Evolutionary conservation across 2,329 filamentous ascomycete genomes (phyloP), one percentile per base, ranked within the genome.

Genomic region (Diplodia intermedia): DNA sequence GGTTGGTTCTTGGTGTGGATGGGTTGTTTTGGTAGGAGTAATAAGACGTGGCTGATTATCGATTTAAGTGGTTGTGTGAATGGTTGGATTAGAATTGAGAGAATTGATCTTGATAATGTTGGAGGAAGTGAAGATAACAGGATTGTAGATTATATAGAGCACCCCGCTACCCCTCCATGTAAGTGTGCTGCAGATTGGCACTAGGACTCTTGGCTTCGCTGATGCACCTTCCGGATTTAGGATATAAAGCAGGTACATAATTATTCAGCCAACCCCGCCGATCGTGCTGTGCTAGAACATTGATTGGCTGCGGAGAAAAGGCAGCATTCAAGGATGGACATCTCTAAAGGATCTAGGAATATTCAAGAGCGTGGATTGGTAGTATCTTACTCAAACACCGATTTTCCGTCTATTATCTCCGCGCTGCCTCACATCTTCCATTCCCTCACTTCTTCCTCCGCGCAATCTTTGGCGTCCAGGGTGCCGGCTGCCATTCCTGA

Each of bases 401-500:
- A n/a, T 11, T 43, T 26, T 15, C 29, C 60, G 31, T 52, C 60
- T 52, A 52, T 52, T 52, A 52, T 49, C 60, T 63, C 60, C 60
- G 47, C 47, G 11, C 14, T 36, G 15, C 31, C 31, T 29, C 43
- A 63, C 47, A n/a, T 18, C n/a, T 23, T 40, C 33, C 20, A 5
- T 40, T 57, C 29, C 38, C 7, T 20, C 12, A 7, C 11, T 15
- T 52, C 20, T 23, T 67, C 40, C 78, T 77, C 68, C 73, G 75
- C 55, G 77, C 75, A 20, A 77, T 77, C 15, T 75, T 77, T 36
- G 82, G 83, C 20, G 78, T 77, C 83, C 83, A 85, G 12, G 73
- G 73, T 67, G 79, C 73, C 1, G 83, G 83, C 74, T 84, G 82
- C 80, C 80, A 84, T 8, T 80, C 80, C 66, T 84, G 80, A 26